Percentiles rank a stretch among this genome's conserved stretches.
Evolutionary conservation across 2,329 filamentous ascomycete species (phyloP).

Genomic region (Aspergillus sp.): DNA sequence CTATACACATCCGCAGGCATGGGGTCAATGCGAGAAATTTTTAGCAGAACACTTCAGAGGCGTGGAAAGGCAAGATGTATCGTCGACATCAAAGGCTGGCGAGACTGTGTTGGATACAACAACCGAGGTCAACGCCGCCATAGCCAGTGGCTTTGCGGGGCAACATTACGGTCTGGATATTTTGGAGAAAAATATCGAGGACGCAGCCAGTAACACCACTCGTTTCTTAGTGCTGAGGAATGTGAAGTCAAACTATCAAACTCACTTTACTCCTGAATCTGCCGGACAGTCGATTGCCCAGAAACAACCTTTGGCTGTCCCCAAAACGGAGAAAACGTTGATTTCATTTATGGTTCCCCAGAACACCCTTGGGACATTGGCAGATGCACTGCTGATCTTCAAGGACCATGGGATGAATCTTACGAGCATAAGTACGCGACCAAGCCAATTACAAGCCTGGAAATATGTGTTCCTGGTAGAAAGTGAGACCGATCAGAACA

Average conservation of each 20-base stretch:
- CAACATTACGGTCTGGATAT: conserved; percentile 67
- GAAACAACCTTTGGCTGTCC: neutral
- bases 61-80: conserved; percentile 78
- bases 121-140: conserved; percentile 67
- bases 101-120: conserved; percentile 65
- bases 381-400: conserved; percentile 78
- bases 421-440: conserved; percentile 86
- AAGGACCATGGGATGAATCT: conserved; percentile 71
- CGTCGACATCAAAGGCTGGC: conserved; percentile 81
- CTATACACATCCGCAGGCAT: conserved; percentile 93
- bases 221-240: conserved; percentile 48
- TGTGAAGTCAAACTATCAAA: conserved; percentile 27
- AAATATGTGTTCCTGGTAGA: conserved; percentile 96
- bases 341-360: conserved; percentile 83
- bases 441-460: conserved; percentile 73
- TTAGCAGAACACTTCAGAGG: conserved; percentile 68
- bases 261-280: conserved; percentile 18
- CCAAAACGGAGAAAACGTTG: conserved; percentile 57
- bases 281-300: conserved; percentile 8
- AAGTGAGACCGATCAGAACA: conserved; percentile 55
- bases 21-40: conserved; percentile 83
- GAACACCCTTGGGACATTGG: conserved; percentile 74
- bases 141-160: conserved; percentile 74
- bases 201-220: conserved; percentile 48
- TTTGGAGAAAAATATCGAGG: conserved; percentile 54